Base-by-base conservation (phyloP, 2,329 filamentous ascomycete species). In the Colletotrichum sp. region DNA sequence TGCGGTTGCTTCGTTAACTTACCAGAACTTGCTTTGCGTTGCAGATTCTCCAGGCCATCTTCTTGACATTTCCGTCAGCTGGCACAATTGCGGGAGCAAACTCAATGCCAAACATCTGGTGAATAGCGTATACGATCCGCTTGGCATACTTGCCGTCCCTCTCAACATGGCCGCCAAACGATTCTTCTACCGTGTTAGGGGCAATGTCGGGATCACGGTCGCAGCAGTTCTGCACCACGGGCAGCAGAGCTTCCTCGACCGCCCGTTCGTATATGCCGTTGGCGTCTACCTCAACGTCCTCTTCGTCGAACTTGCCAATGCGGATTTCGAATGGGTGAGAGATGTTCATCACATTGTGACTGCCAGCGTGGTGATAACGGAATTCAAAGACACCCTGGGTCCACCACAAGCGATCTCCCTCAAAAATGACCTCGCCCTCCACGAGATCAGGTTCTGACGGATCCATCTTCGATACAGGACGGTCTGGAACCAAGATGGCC, bases 331-430 rank as follows among this genome's bases (percentile, higher is more conserved):
- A 99, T 0, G 97, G 96, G 79, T 95, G 91, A 7, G 96, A 98
- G 76, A 98, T 94, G 21, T 95, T 92, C 94, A 99, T 97, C 81
- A 98, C 96, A 79, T 94, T 95, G 85, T 99, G 96, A 80, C 94
- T 94, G 71, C 96, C 96, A 79, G 95, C 93, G 84, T 99, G 97
- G 85, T 99, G 97, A 85, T 98, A 98, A 55, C 97, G 93, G 87
- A 99, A 97, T 82, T 99, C 97, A 81, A 98, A 99, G 5, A 97
- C 94, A 70, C 97, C 97, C 76, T 96, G 94, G 0, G 94, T 98
- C 97, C 97, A 99, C 93, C 95, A 99, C 4, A 98, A 90, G 85
- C 98, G 98, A 86, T 98, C 96, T 64, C 97, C 96, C 12, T 93
- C 89, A 82, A 99, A 98, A 15, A 95, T 85, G 81, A 98, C 93